Evolutionary conservation across 2,329 filamentous ascomycete genomes (phyloP), one percentile per base, ranked within the genome.

Genomic region (Penicillium sp.): DNA sequence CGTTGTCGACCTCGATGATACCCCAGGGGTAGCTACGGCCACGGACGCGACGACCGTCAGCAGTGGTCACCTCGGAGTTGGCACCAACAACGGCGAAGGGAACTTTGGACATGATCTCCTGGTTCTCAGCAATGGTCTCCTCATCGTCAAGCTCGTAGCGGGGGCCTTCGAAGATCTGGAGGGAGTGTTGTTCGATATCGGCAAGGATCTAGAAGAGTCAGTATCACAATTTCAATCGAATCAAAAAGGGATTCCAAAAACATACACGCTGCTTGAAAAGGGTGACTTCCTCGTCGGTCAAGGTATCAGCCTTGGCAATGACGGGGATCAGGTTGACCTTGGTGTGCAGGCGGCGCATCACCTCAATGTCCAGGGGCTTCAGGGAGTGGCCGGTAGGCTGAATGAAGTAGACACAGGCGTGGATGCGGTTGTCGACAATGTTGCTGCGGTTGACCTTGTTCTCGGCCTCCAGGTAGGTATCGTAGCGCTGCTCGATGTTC

Each of bases 391-490:
- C 94, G 33, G 94, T 99, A 66, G 94, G 94, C 82, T 99, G 93
- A 71, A 99, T 97, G 83, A 99, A 99, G 86, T 97, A 99, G 63
- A 99, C 94, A 72, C 96, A 97, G 56, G 94, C 94, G 73, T 99
- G 94, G 64, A 99, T 96, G 70, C 94, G 90, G 85, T 97, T 99
- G 82, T 99, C 94, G 63, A 99, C 89, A 77, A 97, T 97, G 85
- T 99, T 99, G 88, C 97, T 96, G 72, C 94, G 91, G 84, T 99
- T 99, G 77, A 99, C 92, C 86, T 97, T 99, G 87, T 99, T 99
- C 86, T 99, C 94, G 45, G 94, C 93, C 79, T 99, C 94, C 59
- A 99, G 85, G 79, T 97, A 99, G 53, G 94, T 93, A 79, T 99
- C 94, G 74, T 94, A 99, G 68, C 94, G 90, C 84, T 96, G 92